A percentile compares a stretch with the other conserved stretches of the same genome.
phyloP scores from a whole-genome alignment of 176 grass and related monocot genomes.

The Eragrostis curvula region DNA sequence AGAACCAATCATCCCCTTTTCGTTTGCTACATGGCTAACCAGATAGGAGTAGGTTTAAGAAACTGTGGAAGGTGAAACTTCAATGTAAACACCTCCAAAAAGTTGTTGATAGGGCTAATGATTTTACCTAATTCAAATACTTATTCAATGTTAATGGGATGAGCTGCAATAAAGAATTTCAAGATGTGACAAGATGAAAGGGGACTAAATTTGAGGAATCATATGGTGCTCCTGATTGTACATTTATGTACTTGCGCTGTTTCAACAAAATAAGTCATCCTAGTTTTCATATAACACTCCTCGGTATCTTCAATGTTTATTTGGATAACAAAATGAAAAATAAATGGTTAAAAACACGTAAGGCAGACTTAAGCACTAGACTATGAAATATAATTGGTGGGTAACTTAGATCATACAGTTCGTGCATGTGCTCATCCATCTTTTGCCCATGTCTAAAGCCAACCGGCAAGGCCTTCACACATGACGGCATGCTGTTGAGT shows the following conservation, averaged over 20 bases:
- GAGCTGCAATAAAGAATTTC: neutral
- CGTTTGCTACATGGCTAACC: conserved; percentile 14
- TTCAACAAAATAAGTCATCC: neutral
- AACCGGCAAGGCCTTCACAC: conserved; percentile 1
- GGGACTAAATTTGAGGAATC: neutral
- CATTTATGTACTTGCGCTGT: neutral
- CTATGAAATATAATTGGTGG: neutral
- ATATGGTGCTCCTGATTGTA: neutral
- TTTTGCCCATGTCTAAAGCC: neutral
- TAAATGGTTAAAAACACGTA: neutral
- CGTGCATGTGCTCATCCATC: conserved; percentile 26
- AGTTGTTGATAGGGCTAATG: neutral
- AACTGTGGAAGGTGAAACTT: conserved; percentile 15
- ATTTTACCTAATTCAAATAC: neutral
- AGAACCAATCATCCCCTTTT: conserved; percentile 28
- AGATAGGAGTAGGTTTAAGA: conserved; percentile 14
- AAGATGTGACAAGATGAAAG: neutral
- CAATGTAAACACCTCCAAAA: neutral
- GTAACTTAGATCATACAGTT: conserved; percentile 17
- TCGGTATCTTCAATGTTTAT: neutral
- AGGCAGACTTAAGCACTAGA: neutral
- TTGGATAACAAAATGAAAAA: neutral
- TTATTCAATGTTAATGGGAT: neutral
- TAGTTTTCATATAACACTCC: neutral
- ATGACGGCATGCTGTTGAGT: conserved; percentile 10